Base-by-base conservation (phyloP, 2,329 filamentous ascomycete species). In the Pseudocercospora pini-densiflorae region DNA sequence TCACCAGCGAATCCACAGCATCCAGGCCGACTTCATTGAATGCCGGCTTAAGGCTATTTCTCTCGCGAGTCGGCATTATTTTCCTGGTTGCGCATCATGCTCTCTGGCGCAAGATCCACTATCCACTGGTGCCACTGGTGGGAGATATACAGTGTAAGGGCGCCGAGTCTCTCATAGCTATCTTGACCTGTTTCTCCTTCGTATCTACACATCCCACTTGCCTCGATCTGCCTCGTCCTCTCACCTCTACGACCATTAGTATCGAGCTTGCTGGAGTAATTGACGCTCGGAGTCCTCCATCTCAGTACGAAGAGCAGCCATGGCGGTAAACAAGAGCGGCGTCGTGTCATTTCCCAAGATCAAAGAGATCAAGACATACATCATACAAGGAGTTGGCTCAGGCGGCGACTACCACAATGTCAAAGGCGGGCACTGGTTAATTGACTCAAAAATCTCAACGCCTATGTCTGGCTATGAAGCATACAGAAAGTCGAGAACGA, bases 391-490 rank as follows among this genome's bases (percentile, higher is more conserved):
- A 31, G 87, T 86, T 14, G 81, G 81, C 63, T 80, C 80, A 80
- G 90, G 91, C 64, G 91, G 91, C 68, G 92, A 94, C 78, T 97
- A 97, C 79, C 94, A 97, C 85, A 97, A 97, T 85, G 94, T 97
- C 75, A 86, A 92, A 77, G 84, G 82, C 55, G 82, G 82, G 33
- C 82, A 83, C 79, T 97, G 93, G 94, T 84, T 97, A 73, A 91
- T 97, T 71, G 94, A 97, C 81, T 91, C 90, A 68, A 90, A 94
- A 72, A 97, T 97, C 77, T 93, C 94, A 1, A 97, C 93, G 0
- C 94, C 94, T 6, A 96, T 94, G 87, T 94, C 93, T 59, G 87
- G 89, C 79, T 97, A 94, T 87, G 92, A 95, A 71, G 84, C 94
- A 73, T 97, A 97, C 80, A 89, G 93, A 71, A 88, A 90, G 68